These are phyloP conservation scores for Neonectria faginata DNA, from an alignment of 2,329 filamentous ascomycete species.

Conservation along the genomic window DNA sequence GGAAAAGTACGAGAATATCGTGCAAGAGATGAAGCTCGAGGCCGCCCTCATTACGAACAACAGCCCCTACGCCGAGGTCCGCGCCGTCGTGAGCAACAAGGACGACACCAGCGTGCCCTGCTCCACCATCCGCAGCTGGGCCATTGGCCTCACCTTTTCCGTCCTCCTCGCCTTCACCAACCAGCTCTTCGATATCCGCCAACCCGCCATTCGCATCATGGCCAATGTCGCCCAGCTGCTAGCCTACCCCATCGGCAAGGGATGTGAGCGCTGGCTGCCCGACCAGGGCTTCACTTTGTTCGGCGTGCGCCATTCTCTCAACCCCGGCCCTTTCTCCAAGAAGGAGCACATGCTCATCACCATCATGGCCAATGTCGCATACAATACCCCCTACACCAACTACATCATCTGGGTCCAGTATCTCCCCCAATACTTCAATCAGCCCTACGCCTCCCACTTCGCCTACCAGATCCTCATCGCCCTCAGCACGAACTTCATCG, in stretches of 20 bases:
- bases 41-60: conserved; percentile 66
- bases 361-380: conserved; percentile 71
- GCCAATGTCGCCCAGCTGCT: conserved; percentile 68
- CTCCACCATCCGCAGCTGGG: conserved; percentile 67
- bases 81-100: conserved; percentile 67
- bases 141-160: conserved; percentile 64
- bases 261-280: conserved; percentile 63
- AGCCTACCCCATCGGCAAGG: conserved; percentile 66
- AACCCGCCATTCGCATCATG: conserved; percentile 65
- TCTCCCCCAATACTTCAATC: conserved; percentile 65
- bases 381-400: conserved; percentile 65
- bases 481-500: conserved; percentile 68
- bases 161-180: conserved; percentile 64
- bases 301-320: conserved; percentile 61
- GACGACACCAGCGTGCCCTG: conserved; percentile 62
- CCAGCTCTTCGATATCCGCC: conserved; percentile 69
- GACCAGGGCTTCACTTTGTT: conserved; percentile 61
- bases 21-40: conserved; percentile 67
- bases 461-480: conserved; percentile 67
- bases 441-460: conserved; percentile 63
- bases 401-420: conserved; percentile 67
- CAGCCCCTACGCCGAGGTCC: conserved; percentile 68
- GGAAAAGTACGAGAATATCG: conserved; percentile 60
- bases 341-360: conserved; percentile 73
- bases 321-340: conserved; percentile 67